These are phyloP conservation scores for Penicillium argentinense DNA, from an alignment of 495 filamentous ascomycete species.

Conservation along the genomic window DNA sequence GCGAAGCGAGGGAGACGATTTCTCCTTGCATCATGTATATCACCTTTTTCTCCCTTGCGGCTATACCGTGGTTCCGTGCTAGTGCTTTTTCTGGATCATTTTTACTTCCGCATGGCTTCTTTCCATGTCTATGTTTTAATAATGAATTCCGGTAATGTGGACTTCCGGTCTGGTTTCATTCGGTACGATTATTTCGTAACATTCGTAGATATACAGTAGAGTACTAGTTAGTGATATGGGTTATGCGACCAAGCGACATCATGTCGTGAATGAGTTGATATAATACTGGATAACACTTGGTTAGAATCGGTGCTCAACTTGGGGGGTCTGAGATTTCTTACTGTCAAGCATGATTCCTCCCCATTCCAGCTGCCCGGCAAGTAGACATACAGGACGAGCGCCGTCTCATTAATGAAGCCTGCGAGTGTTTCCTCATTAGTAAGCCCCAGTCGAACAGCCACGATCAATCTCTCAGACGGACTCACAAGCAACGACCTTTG, in stretches of 20 bases:
- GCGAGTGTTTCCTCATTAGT: no score
- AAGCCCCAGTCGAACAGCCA: constrained; percentile 2
- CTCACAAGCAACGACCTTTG: constrained; percentile 85
- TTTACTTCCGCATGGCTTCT: constrained; percentile 11
- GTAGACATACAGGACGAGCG: constrained; percentile 90
- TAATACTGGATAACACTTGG: constrained; percentile 54
- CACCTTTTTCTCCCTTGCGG: constrained; percentile 11
- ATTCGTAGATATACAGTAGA: not conserved
- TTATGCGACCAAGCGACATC: not conserved
- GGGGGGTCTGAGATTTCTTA: constrained; percentile 33
- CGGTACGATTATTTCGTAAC: not conserved
- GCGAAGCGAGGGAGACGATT: constrained; percentile 21
- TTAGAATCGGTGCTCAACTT: not conserved
- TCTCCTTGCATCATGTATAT: constrained; percentile 32
- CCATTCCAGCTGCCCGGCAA: constrained; percentile 68
- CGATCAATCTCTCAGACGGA: no score
- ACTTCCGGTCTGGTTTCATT: not conserved
- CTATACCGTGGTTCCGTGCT: constrained; percentile 11
- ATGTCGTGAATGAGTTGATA: constrained; percentile 54
- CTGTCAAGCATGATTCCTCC: constrained; percentile 79
- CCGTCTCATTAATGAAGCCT: constrained; percentile 74
- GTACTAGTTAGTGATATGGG: no score
- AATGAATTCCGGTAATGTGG: constrained; percentile 19
- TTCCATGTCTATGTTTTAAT: constrained; percentile 21
- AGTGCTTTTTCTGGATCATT: constrained; percentile 4